These are phyloP conservation scores for Fusarium ambrosium DNA, from an alignment of 2,329 filamentous ascomycete genomes.

Conservation along the genomic window DNA sequence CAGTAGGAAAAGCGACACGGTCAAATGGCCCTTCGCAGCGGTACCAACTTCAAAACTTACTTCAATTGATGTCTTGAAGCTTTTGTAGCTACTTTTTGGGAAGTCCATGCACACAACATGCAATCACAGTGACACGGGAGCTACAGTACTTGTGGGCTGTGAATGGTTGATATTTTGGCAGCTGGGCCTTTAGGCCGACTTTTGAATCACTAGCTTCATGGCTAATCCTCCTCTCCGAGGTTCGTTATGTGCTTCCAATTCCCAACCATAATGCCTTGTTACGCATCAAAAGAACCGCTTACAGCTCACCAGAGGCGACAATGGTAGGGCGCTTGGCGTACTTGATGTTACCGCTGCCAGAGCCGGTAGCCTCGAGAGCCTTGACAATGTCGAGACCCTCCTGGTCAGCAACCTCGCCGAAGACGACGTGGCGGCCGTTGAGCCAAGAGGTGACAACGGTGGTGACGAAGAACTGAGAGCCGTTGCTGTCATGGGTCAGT, in stretches of 20 bases:
- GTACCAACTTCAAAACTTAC: constrained; percentile 6
- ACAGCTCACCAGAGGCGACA: constrained; percentile 64
- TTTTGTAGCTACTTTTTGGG: not conserved
- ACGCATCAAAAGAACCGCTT: constrained; percentile 45
- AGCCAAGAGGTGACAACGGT: constrained; percentile 92
- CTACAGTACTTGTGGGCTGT: constrained; percentile 21
- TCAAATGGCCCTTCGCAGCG: constrained; percentile 18
- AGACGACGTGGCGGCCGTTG: constrained; percentile 86
- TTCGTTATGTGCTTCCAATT: constrained; percentile 37
- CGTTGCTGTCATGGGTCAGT: constrained; percentile 76
- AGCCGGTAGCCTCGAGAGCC: constrained; percentile 73
- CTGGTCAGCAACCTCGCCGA: constrained; percentile 76
- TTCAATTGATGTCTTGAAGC: not conserved
- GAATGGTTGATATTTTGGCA: constrained; percentile 38
- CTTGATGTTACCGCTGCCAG: constrained; percentile 66
- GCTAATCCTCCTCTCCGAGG: constrained; percentile 38
- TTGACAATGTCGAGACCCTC: constrained; percentile 67
- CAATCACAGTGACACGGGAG: not conserved
- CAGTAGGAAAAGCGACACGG: constrained; percentile 36
- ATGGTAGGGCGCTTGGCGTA: constrained; percentile 72
- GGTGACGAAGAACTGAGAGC: constrained; percentile 98
- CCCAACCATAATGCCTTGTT: constrained; percentile 20
- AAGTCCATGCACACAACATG: not conserved
- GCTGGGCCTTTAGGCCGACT: constrained; percentile 33
- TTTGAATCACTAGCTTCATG: constrained; percentile 31